Base-by-base conservation (phyloP, 208 protist species). In the Jaenimonas drosophilae region DNA sequence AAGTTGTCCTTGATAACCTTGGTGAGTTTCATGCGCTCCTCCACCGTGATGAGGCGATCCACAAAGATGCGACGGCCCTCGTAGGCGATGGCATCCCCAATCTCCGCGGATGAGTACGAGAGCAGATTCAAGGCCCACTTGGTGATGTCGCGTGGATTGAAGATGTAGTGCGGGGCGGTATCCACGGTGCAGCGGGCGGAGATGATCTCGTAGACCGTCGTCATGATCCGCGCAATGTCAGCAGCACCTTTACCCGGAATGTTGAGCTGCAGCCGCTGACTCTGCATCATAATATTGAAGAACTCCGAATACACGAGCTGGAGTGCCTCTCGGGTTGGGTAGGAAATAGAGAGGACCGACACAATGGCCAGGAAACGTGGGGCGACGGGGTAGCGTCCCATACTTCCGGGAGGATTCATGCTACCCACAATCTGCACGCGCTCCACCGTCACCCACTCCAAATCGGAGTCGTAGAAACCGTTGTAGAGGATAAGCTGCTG, bases 401-500 rank as follows among this genome's bases (percentile, higher is more conserved):
- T 88, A 53, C 96, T 96, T 27, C 85, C 92, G 0, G 85, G 77
- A 23, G 94, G 92, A 69, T 96, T 98, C 90, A 99, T 98, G 51
- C 86, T 96, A 25, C 74, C 89, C 17, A 97, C 94, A 41, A 99
- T 89, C 54, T 98, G 92, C 23, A 99, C 71, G 32, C 74, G 64
- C 76, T 98, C 95, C 5, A 98, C 61, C 14, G 67, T 86, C 19
- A 98, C 85, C 93, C 95, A 98, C 58, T 99, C 95, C 6, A 98
- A 71, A 40, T 95, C 84, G 6, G 56, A 49, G 71, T 98, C 96
- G 63, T 97, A 98, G 58, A 96, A 98, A 9, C 94, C 91, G 49
- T 81, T 76, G 76, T 98, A 98, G 17, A 97, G 58, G 53, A 98
- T 83, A 30, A 99, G 52, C 79, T 99, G 97, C 73, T 98, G 96